Conservation (phyloP, 2,329 filamentous ascomycete genomes). For the Pleochaeta shiraiana region DNA sequence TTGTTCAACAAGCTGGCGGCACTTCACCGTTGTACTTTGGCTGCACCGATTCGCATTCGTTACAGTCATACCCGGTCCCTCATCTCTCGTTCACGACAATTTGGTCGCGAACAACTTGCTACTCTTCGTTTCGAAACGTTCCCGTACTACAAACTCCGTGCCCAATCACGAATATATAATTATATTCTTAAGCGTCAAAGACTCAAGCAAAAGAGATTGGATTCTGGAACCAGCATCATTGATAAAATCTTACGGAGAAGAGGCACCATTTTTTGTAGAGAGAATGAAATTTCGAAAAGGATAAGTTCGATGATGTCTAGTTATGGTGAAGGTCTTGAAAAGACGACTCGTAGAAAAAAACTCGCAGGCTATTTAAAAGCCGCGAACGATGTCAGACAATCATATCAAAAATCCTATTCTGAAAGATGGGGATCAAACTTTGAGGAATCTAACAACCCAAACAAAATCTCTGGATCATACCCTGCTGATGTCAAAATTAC, state of each 20-base stretch:
- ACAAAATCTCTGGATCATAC: slow-evolving; percentile 51
- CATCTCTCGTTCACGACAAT: slow-evolving; percentile 40
- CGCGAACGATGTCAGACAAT: slow-evolving; percentile 48
- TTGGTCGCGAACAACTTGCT: slow-evolving; percentile 42
- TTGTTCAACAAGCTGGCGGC: slow-evolving; percentile 15
- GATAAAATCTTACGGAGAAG: slow-evolving; percentile 12
- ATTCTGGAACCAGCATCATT: slow-evolving; percentile 16
- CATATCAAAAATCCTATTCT: slow-evolving; percentile 33
- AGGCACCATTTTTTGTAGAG: slow-evolving; percentile 18
- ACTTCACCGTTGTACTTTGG: slow-evolving; percentile 11
- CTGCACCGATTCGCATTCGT: slow-evolving; percentile 21
- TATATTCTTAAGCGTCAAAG: slow-evolving; percentile 45
- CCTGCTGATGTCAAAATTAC: slow-evolving; percentile 58
- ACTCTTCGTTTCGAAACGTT: slow-evolving; percentile 55
- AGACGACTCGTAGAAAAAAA: slow-evolving; percentile 55
- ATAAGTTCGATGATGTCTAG: slow-evolving; percentile 16
- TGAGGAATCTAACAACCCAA: slow-evolving; percentile 22
- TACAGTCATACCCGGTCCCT: slow-evolving; percentile 39
- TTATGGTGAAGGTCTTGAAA: slow-evolving; percentile 25
- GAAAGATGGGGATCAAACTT: slow-evolving; percentile 25
- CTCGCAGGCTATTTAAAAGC: slow-evolving; percentile 51
- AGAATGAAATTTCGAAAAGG: slow-evolving; percentile 19
- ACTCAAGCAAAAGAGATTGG: slow-evolving; percentile 22
- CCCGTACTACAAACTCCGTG: slow-evolving; percentile 43
- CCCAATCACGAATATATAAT: slow-evolving; percentile 58